A percentile compares a stretch with the other conserved stretches of the same genome.
These are phyloP conservation scores for Stenocarpella maydis DNA, from an alignment of 2,329 filamentous ascomycete genomes.

Conservation along the genomic window DNA sequence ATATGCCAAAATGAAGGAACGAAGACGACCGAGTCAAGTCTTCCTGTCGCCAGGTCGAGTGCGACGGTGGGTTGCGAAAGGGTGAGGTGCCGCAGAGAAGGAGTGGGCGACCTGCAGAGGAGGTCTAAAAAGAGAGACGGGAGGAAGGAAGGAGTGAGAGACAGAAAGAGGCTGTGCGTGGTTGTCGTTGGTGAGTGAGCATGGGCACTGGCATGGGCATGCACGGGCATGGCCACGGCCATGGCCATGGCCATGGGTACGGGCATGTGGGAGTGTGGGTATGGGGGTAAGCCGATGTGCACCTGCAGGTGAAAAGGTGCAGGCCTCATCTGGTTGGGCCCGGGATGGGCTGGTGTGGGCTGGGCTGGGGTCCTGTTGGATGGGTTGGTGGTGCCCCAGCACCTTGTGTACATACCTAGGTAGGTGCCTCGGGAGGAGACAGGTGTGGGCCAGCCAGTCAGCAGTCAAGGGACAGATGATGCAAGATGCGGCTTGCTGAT, in stretches of 20 bases:
- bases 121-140: slow-evolving; percentile 34
- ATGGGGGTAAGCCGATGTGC: not conserved
- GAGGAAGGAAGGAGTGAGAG: slow-evolving; percentile 24
- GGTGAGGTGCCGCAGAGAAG: slow-evolving; percentile 22
- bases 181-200: slow-evolving; percentile 10
- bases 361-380: not conserved
- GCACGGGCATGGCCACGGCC: not conserved
- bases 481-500: slow-evolving; percentile 18
- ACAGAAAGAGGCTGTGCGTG: slow-evolving; percentile 22
- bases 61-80: slow-evolving; percentile 10
- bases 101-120: slow-evolving; percentile 24
- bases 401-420: too few species aligned
- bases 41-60: slow-evolving; percentile 18
- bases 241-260: too few species aligned
- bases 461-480: too few species aligned
- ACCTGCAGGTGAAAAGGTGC: slow-evolving; percentile 9
- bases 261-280: not conserved
- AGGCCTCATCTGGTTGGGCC: slow-evolving; percentile 9
- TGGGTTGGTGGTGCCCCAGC: not conserved
- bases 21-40: slow-evolving; percentile 30
- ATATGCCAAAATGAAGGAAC: slow-evolving; percentile 33
- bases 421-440: not conserved
- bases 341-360: not conserved
- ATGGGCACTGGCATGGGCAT: not conserved
- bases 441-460: slow-evolving; percentile 11